These are phyloP conservation scores for Brassica incana DNA, from an alignment of 345 rosid species.

Conservation along the genomic window DNA sequence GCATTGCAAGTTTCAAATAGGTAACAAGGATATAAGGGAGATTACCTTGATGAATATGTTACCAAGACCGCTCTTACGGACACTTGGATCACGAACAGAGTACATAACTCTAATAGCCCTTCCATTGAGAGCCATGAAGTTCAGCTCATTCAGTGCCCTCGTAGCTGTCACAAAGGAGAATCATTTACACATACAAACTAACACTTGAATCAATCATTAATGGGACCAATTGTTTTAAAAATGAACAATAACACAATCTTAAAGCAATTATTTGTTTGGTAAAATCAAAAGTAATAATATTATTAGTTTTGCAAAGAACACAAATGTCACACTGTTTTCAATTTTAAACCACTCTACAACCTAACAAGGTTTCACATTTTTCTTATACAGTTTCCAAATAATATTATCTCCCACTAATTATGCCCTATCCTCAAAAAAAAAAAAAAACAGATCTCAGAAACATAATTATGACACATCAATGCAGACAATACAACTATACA, in stretches of 20 bases:
- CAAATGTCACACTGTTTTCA: neutral
- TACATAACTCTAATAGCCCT: slow-evolving; percentile 80
- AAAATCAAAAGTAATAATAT: neutral
- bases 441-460: neutral
- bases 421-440: neutral
- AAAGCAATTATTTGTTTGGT: neutral
- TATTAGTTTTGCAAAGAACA: neutral
- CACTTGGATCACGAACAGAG: slow-evolving; percentile 90
- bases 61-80: slow-evolving; percentile 87
- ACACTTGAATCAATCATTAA: neutral
- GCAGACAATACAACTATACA: neutral
- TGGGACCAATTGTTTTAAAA: neutral
- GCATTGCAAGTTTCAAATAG: neutral
- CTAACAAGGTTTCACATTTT: slow-evolving; percentile 2
- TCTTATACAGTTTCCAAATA: neutral
- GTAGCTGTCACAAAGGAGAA: slow-evolving; percentile 54
- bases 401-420: neutral
- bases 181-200: neutral
- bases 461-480: slow-evolving; percentile 3
- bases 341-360: neutral
- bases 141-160: slow-evolving; percentile 75
- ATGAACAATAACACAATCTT: neutral
- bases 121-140: slow-evolving; percentile 70
- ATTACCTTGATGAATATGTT: slow-evolving; percentile 86
- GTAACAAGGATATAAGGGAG: neutral